Evolutionary conservation across 2,329 filamentous ascomycete species (phyloP).

Genomic region (Talaromyces sp.): DNA sequence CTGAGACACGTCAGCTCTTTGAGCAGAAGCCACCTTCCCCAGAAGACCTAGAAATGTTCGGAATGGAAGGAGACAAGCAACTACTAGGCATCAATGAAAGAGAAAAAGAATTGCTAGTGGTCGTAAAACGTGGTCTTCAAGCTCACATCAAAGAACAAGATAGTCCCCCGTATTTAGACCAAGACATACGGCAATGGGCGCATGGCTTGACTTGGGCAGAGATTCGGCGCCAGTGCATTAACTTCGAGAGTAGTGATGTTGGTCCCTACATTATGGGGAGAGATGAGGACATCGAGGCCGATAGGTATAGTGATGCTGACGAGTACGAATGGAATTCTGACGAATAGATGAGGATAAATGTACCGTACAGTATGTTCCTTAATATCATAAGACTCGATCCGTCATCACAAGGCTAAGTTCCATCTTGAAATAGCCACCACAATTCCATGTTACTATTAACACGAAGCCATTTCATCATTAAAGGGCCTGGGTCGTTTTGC

Average conservation of each 20-base stretch:
- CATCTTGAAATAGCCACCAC: too few relatives aligned
- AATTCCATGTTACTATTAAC: too few relatives aligned
- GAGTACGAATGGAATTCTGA: slow-evolving; percentile 10
- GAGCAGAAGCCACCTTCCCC: slow-evolving; percentile 1
- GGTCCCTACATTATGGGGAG: background rate
- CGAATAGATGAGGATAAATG: background rate
- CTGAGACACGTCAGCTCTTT: slow-evolving; percentile 3
- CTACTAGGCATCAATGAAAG: background rate
- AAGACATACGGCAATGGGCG: slow-evolving; percentile 7
- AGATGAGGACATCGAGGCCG: background rate
- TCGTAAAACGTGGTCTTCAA: slow-evolving; percentile 13
- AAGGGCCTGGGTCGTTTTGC: too few relatives aligned
- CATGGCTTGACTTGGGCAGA: slow-evolving; percentile 7
- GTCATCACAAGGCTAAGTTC: too few relatives aligned
- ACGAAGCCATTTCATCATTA: too few relatives aligned
- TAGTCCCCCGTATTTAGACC: slow-evolving; percentile 2
- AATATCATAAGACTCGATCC: too few relatives aligned
- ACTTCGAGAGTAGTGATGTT: background rate
- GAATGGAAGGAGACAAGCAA: slow-evolving; percentile 3
- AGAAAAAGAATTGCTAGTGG: slow-evolving; percentile 11
- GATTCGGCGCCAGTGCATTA: slow-evolving; percentile 1
- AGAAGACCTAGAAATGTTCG: slow-evolving; percentile 11
- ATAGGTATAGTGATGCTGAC: slow-evolving; percentile 2
- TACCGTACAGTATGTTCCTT: too few relatives aligned
- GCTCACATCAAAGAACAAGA: slow-evolving; percentile 12